Base-by-base conservation (phyloP, 2,329 filamentous ascomycete genomes). In the Cercospora brassicicola region DNA sequence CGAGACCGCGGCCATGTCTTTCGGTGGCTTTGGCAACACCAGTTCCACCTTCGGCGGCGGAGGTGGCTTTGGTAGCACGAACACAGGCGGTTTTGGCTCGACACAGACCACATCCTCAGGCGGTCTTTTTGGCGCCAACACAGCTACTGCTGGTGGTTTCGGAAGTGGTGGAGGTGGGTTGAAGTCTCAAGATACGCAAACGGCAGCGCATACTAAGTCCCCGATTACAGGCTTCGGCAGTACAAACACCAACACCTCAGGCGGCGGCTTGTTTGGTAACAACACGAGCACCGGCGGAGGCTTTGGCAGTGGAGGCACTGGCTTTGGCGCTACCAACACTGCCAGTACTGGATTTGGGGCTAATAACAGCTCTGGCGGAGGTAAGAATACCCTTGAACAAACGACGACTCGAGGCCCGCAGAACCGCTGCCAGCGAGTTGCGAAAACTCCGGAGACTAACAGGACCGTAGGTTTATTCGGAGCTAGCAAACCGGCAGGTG, bases 401-500 rank as follows among this genome's bases (percentile, higher is more conserved):
- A 56, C 5, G 26, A 26, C 23, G 2, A 26, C 26, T 15, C 26
- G 20, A 13, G 18, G 45, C 45, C 20, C 20, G 20, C 42, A 64
- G 55, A 36, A 59, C 39, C n/a, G 48, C 30, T 26, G 30, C 28
- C 36, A 62, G 11, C 23, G 36, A 48, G 20, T 6, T 13, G 28
- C 20, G 23, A 51, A 23, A 55, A 65, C 28, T 13, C 8, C 36
- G 62, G 28, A 39, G 45, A 66, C 62, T 69, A 64, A 70, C 57
- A n/a, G 30, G 51, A 30, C 36, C 51, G 55, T 33, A 88, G 72
- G 74, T 26, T 68, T 76, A 8, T 77, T 77, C 48, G 76, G 76
- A 18, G 59, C 55, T 30, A 69, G 68, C 62, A 74, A 74, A 76
- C 83, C 85, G 10, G 56, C 65, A 23, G 88, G 88, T 73, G 86